Conservation (phyloP, 768 basidiomycete genomes). For the Chalciporus pseudorubinellus region DNA sequence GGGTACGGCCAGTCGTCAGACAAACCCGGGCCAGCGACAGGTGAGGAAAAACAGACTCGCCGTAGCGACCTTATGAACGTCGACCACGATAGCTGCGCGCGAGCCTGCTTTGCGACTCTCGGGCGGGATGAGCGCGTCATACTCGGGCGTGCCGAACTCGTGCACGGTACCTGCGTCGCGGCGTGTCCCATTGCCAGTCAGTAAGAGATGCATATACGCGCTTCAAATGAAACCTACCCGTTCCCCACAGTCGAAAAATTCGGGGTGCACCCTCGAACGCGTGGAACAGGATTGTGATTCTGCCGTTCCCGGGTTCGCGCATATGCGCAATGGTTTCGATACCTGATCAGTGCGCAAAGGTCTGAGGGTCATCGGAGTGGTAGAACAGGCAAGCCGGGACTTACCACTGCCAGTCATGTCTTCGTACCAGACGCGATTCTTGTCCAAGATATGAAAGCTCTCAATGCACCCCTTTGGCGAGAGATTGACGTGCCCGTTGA, state of each 20-base stretch:
- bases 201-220: background rate
- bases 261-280: conserved; percentile 60
- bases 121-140: conserved; percentile 48
- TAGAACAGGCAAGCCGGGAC: conserved; percentile 11
- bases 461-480: conserved; percentile 64
- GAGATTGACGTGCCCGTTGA: conserved; percentile 64
- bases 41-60: conserved; percentile 32
- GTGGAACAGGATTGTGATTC: conserved; percentile 60
- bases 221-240: conserved; percentile 35
- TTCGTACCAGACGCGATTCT: conserved; percentile 66
- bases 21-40: too few relatives aligned
- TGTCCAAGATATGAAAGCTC: conserved; percentile 57
- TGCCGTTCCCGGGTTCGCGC: conserved; percentile 52
- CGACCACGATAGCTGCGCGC: conserved; percentile 57
- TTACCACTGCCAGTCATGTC: conserved; percentile 68
- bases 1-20: too few relatives aligned
- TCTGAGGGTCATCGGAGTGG: background rate
- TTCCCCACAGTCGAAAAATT: conserved; percentile 60
- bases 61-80: conserved; percentile 57
- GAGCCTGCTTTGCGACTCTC: conserved; percentile 52
- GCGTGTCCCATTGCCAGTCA: background rate
- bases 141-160: conserved; percentile 64
- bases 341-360: conserved; percentile 33
- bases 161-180: conserved; percentile 47
- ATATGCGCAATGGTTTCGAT: conserved; percentile 59